Evolutionary conservation across 345 rosid genomes (phyloP).

Genomic region (Gossypium longicalyx): DNA sequence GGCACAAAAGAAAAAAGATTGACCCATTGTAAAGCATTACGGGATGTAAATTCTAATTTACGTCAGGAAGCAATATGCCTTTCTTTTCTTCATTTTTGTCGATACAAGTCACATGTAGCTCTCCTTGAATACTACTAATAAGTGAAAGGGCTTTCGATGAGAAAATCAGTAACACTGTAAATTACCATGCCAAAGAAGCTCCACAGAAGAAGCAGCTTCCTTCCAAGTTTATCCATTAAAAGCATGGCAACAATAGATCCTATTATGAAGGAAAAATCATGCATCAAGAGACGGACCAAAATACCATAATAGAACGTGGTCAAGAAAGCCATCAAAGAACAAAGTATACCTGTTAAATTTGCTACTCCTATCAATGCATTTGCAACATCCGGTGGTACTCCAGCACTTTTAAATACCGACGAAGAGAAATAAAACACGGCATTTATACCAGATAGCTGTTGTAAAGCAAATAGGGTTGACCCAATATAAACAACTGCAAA

Average conservation of each 20-base stretch:
- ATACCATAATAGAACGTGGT: slow-evolving; percentile 1
- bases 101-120: neutral
- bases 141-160: slow-evolving; percentile 2
- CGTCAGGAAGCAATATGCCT: neutral
- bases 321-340: slow-evolving; percentile 13
- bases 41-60: neutral
- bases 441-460: slow-evolving; percentile 99
- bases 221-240: slow-evolving; percentile 92
- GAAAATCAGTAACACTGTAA: slow-evolving; percentile 6
- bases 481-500: slow-evolving; percentile 99
- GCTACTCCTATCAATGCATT: slow-evolving; percentile 71
- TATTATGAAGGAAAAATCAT: slow-evolving; percentile 23
- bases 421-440: slow-evolving; percentile 99
- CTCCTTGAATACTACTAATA: neutral
- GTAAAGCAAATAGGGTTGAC: slow-evolving; percentile 99
- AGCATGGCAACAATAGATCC: slow-evolving; percentile 85
- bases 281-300: slow-evolving; percentile 4
- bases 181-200: slow-evolving; percentile 81
- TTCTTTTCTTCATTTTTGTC: neutral
- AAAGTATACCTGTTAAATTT: slow-evolving; percentile 62
- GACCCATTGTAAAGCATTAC: neutral
- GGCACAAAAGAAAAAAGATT: neutral
- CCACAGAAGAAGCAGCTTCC: slow-evolving; percentile 72
- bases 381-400: slow-evolving; percentile 78
- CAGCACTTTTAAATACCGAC: slow-evolving; percentile 89